Conservation (phyloP, 768 basidiomycete genomes). For the Trametes cinnabarina region DNA sequence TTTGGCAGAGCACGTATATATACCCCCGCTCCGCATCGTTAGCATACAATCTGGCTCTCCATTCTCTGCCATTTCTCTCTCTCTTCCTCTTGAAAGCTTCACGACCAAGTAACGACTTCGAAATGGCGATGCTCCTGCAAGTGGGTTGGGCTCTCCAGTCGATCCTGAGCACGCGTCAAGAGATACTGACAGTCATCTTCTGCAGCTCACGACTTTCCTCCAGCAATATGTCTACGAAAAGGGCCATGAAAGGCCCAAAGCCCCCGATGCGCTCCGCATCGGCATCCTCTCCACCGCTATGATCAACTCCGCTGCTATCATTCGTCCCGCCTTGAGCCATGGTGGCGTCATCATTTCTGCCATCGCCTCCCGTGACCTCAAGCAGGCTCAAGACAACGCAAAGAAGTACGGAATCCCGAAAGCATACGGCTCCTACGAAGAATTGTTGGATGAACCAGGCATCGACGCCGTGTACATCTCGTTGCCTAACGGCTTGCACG, state of each 20-base stretch:
- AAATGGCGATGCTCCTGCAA: constrained; percentile 16
- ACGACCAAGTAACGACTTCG: not conserved
- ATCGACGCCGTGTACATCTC: constrained; percentile 33
- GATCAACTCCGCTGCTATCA: constrained; percentile 29
- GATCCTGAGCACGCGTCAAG: not conserved
- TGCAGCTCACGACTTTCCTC: constrained; percentile 11
- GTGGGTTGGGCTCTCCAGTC: not conserved
- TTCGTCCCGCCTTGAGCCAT: constrained; percentile 27
- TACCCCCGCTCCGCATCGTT: not conserved
- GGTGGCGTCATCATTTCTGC: constrained; percentile 29
- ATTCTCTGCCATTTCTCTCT: not conserved
- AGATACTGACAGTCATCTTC: not conserved
- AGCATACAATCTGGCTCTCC: no score
- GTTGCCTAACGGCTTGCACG: constrained; percentile 33
- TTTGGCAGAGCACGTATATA: not conserved
- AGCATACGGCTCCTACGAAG: constrained; percentile 24
- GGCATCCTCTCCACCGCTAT: constrained; percentile 32
- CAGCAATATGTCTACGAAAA: constrained; percentile 10
- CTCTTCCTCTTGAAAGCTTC: not conserved
- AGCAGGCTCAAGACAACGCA: constrained; percentile 26
- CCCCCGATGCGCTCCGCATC: constrained; percentile 5
- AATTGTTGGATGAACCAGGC: constrained; percentile 28
- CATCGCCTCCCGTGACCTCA: constrained; percentile 31
- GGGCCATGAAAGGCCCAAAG: not conserved
- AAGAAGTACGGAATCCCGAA: constrained; percentile 30